Conservation (phyloP, 371 early-diverging fungal species). For the Chytridiales sp. region DNA sequence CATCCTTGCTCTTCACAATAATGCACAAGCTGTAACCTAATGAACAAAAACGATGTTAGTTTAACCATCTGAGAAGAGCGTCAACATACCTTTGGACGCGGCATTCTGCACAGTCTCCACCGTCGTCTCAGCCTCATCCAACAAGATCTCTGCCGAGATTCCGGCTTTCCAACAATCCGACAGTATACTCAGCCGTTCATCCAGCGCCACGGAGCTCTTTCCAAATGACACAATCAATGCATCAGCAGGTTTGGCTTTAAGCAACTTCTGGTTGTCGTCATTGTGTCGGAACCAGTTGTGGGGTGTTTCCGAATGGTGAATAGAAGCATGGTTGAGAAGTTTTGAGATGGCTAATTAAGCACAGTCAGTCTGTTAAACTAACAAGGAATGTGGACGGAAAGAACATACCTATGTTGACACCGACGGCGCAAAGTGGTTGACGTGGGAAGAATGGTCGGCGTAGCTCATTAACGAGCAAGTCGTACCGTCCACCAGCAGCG, state of each 20-base stretch:
- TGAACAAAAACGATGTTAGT: constrained; percentile 2
- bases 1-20: constrained; percentile 34
- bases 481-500: constrained; percentile 86
- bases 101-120: constrained; percentile 28
- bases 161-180: constrained; percentile 43
- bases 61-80: constrained; percentile 3
- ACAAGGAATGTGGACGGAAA: constrained; percentile 4
- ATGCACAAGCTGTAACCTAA: constrained; percentile 25
- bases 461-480: constrained; percentile 62
- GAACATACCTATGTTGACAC: constrained; percentile 49
- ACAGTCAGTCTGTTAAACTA: background rate
- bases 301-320: background rate
- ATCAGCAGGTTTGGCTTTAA: constrained; percentile 19
- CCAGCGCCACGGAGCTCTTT: constrained; percentile 18
- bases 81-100: constrained; percentile 15
- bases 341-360: constrained; percentile 23
- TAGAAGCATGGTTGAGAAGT: constrained; percentile 4
- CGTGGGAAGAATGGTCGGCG: constrained; percentile 50
- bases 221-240: constrained; percentile 37
- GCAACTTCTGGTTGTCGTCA: constrained; percentile 12
- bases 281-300: background rate
- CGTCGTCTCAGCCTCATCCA: constrained; percentile 31
- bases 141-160: constrained; percentile 40
- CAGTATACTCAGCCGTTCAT: constrained; percentile 39
- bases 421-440: constrained; percentile 37